Evolutionary conservation across 208 protist genomes (phyloP).

Genomic region (Leishmania amazonensis): DNA sequence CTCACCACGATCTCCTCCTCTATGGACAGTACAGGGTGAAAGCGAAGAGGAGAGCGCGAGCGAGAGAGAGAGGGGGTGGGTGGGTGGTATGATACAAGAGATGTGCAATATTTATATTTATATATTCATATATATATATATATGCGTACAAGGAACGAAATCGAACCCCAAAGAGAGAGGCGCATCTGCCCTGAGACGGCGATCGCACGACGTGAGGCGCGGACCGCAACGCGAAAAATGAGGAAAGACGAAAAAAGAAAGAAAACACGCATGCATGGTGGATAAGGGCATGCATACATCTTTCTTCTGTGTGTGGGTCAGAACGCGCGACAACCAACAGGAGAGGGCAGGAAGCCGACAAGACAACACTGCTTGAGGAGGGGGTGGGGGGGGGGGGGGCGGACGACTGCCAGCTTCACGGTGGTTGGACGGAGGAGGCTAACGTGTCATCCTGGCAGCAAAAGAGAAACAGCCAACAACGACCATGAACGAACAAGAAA

Average conservation of each 20-base stretch:
- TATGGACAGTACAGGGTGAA: background rate
- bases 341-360: background rate
- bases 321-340: background rate
- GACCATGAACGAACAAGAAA: background rate
- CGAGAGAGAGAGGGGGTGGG: no score
- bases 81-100: no score
- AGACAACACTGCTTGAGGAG: background rate
- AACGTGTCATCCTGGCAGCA: background rate
- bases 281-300: background rate
- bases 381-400: background rate
- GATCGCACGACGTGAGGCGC: background rate
- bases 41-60: background rate
- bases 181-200: background rate
- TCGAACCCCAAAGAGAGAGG: background rate
- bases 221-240: background rate
- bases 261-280: background rate
- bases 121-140: background rate
- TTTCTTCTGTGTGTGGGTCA: background rate
- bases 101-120: no score
- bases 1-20: background rate
- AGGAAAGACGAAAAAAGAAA: background rate
- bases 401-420: background rate
- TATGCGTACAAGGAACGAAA: background rate
- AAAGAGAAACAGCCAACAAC: background rate
- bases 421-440: background rate